phyloP scores from a whole-genome alignment of 495 filamentous ascomycete species.

The Lasiosphaeria hispida region DNA sequence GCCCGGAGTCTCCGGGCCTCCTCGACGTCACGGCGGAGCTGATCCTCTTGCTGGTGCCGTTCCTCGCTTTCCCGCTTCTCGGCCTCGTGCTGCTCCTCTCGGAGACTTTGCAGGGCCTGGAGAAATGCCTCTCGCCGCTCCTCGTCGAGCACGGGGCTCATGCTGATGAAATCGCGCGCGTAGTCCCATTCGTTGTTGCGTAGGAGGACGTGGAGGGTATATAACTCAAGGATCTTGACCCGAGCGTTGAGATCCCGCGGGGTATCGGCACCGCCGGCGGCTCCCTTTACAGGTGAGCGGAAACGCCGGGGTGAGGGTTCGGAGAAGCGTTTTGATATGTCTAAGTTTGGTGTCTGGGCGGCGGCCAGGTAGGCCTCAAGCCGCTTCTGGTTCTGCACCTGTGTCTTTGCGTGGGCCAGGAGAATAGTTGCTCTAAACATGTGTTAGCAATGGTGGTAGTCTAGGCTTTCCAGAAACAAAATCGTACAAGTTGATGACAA shows the following conservation, averaged over 20 bases:
- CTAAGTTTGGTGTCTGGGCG: slow-evolving; percentile 64
- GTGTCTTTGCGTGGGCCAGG: slow-evolving; percentile 78
- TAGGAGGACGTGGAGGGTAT: slow-evolving; percentile 86
- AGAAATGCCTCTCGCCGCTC: slow-evolving; percentile 84
- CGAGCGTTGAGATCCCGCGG: slow-evolving; percentile 72
- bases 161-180: slow-evolving; percentile 80
- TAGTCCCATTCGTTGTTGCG: slow-evolving; percentile 95
- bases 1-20: slow-evolving; percentile 48
- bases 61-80: slow-evolving; percentile 64
- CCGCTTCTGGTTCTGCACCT: slow-evolving; percentile 77
- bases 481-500: slow-evolving; percentile 84
- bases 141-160: slow-evolving; percentile 83
- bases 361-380: slow-evolving; percentile 89
- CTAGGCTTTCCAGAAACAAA: neutral
- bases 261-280: slow-evolving; percentile 59
- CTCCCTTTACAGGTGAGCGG: slow-evolving; percentile 35
- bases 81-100: slow-evolving; percentile 65
- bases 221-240: slow-evolving; percentile 89
- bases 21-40: slow-evolving; percentile 58
- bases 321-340: slow-evolving; percentile 58
- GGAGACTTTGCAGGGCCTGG: slow-evolving; percentile 69
- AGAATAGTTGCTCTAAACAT: slow-evolving; percentile 71
- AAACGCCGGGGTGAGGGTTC: slow-evolving; percentile 23
- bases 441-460: neutral
- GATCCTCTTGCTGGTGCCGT: slow-evolving; percentile 57